Evolutionary conservation across 805 yeast species (phyloP), one percentile per base, ranked within the genome.

Genomic region (Nakazawaea peltata): DNA sequence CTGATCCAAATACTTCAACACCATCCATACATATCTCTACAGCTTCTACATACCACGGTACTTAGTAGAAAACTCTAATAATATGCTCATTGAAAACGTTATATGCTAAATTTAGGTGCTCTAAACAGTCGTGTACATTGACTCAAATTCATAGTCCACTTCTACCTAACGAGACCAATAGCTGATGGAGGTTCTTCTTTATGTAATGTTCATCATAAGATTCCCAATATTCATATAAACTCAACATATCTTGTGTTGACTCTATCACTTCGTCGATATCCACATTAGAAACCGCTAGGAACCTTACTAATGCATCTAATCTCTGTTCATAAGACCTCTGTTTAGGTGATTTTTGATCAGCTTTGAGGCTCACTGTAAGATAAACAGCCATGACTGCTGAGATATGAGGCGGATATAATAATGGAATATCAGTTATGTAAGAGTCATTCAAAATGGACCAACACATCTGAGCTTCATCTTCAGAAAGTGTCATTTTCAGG

Each of bases 381-480:
- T 85, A 87, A n/a, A 88, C 60, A 9, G 95, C 73, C 0, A 92
- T 74, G 26, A 81, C 58, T 3, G 97, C 94, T 7, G 88, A 71
- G 9, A 87, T 73, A 57, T 88, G 95, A 0, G 98, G 98, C 0
- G 97, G 90, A 43, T 74, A 79, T 12, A 88, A 53, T 31, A 92
- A 56, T 39, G 85, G 90, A 13, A 84, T 61, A 53, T 92, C 97
- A 1, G 95, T 86, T 30, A 86, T 77, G 54, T 82, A 88, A 43
- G 88, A 74, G 52, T 90, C 97, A 54, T 87, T 92, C 25, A 92
- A 71, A 33, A 88, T 65, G 1, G 94, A 81, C 97, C 97, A 92
- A 8, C 84, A 67, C 30, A 82, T 76, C 50, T 90, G 96, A 22
- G 81, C 53, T 48, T 88, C 97, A 28, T 76, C 83, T 3, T 71